Evolutionary conservation across 305 asterid species (phyloP).

Genomic region (Stenogyne calaminthoides): DNA sequence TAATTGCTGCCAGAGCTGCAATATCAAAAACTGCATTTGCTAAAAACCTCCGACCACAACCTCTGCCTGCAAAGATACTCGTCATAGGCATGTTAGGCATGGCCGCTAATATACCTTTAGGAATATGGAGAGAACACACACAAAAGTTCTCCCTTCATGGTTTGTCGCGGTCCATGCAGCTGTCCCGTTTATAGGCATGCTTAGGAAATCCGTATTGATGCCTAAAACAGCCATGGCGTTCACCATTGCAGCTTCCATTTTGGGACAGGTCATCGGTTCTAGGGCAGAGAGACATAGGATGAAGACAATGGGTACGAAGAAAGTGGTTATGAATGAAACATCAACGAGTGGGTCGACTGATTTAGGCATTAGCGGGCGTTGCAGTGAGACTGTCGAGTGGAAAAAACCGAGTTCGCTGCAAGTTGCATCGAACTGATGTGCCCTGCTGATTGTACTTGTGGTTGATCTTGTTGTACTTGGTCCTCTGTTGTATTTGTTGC

Average conservation of each 20-base stretch:
- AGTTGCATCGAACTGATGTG: constrained; percentile 41
- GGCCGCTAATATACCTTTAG: constrained; percentile 76
- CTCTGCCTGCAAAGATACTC: constrained; percentile 61
- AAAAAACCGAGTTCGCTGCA: constrained; percentile 37
- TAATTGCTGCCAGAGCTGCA: constrained; percentile 73
- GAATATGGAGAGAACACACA: constrained; percentile 77
- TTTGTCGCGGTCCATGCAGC: constrained; percentile 75
- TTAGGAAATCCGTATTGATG: constrained; percentile 67
- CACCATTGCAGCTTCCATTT: constrained; percentile 67
- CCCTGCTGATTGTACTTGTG: constrained; percentile 37
- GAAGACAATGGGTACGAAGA: constrained; percentile 38
- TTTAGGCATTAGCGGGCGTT: constrained; percentile 34
- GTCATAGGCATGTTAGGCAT: constrained; percentile 66
- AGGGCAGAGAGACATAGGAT: constrained; percentile 71
- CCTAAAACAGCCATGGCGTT: constrained; percentile 75
- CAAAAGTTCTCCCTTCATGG: constrained; percentile 70
- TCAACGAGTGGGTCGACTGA: constrained; percentile 16
- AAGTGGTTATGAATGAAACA: constrained; percentile 25
- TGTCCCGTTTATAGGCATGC: constrained; percentile 70
- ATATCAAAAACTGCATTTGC: constrained; percentile 67
- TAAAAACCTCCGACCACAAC: constrained; percentile 73
- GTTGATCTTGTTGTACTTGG: constrained; percentile 6
- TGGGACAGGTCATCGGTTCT: constrained; percentile 79
- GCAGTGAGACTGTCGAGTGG: constrained; percentile 48
- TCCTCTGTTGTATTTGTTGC: not conserved